Conservation (phyloP, 805 yeast genomes). For the Hanseniaspora nectarophila region DNA sequence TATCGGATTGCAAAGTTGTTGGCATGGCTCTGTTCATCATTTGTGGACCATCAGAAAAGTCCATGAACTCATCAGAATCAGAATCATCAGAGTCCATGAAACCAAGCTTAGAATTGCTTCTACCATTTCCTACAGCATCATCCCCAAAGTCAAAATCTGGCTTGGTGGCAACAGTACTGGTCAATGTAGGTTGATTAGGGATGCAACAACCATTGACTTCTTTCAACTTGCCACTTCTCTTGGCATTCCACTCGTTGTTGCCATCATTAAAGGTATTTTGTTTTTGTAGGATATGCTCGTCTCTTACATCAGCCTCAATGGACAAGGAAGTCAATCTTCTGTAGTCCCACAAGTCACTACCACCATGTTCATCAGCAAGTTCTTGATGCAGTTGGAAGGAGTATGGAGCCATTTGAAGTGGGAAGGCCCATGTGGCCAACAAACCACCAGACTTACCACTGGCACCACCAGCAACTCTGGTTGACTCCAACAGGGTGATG, state of each 20-base stretch:
- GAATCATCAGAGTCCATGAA: slow-evolving; percentile 12
- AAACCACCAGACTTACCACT: slow-evolving; percentile 96
- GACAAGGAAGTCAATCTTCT: slow-evolving; percentile 77
- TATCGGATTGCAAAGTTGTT: background rate
- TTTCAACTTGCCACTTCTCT: slow-evolving; percentile 12
- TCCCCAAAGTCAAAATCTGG: slow-evolving; percentile 3
- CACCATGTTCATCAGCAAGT: slow-evolving; percentile 63
- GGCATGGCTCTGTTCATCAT: slow-evolving; percentile 13
- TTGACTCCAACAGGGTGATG: slow-evolving; percentile 76
- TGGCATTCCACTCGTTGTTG: background rate
- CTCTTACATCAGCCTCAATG: slow-evolving; percentile 65
- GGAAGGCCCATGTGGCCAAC: slow-evolving; percentile 92
- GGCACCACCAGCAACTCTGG: slow-evolving; percentile 94
- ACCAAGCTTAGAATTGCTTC: slow-evolving; percentile 11
- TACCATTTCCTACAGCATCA: slow-evolving; percentile 1
- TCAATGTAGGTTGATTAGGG: background rate
- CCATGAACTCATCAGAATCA: slow-evolving; percentile 9
- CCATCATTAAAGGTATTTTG: slow-evolving; percentile 18
- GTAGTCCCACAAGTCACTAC: slow-evolving; percentile 87
- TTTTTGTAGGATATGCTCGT: slow-evolving; percentile 19
- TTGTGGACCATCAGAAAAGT: slow-evolving; percentile 6
- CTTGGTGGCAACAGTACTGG: slow-evolving; percentile 2
- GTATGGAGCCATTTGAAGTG: slow-evolving; percentile 82
- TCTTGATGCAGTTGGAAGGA: slow-evolving; percentile 79
- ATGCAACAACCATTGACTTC: slow-evolving; percentile 11